Base-by-base conservation (phyloP, 768 basidiomycete genomes). In the Podaxis sp. region DNA sequence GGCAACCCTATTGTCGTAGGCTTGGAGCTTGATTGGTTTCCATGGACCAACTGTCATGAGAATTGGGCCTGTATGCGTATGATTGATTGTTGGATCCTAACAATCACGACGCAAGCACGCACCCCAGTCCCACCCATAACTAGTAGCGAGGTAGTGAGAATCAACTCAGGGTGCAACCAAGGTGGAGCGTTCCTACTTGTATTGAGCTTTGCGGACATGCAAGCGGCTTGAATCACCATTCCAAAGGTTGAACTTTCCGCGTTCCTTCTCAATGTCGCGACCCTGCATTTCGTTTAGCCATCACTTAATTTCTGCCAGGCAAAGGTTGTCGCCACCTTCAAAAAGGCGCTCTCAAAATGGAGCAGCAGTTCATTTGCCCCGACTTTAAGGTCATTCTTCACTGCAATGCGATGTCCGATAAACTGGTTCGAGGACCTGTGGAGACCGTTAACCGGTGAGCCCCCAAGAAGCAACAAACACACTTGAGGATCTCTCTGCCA, bases 91-190 rank as follows among this genome's bases (percentile, higher is more conserved):
- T 36, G 40, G 26, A 22, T 42, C 49, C 26, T 7, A 58, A 39
- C 5, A 28, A 54, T 56, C 61, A 42, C 19, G 4, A 42, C 30
- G 15, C 7, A 57, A 58, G 26, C 1, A 67, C 73, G 39, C 65
- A 83, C 88, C 92, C 93, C 93, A 95, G 70, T 95, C 93, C 93
- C 93, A 94, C 19, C 92, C 92, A 69, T 93, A 93, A 71, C 91
- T 92, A 67, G 39, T 36, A 49, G 17, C n/a, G 19, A 46, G 44
- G n/a, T 46, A 33, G 36, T 39, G 44, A 33, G 24, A 28, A 11
- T 51, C n/a, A 22, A 17, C 36, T 38, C 17, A 49, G 66, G 17
- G 36, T 5, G 12, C 22, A 17, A 36, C 22, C 15, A 62, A 58
- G 19, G 42, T 11, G 58, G 24, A 4, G 5, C 36, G 19, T 33